Evolutionary conservation across 2,329 filamentous ascomycete genomes (phyloP).

Genomic region (Penicillium expansum): DNA sequence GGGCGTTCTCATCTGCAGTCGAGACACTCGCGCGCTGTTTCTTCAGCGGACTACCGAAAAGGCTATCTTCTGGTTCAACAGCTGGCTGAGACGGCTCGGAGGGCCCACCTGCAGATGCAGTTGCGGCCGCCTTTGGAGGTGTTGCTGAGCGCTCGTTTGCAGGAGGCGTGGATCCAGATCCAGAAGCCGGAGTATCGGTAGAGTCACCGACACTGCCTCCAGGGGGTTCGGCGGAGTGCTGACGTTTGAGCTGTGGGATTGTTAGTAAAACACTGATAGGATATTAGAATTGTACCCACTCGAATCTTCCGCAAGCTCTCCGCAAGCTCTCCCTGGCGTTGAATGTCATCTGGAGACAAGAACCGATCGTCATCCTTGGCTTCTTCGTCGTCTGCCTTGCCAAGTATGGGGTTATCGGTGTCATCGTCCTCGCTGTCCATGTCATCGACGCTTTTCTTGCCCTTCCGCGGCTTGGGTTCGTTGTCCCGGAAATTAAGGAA

Average conservation of each 20-base stretch:
- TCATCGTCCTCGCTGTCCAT: constrained; percentile 77
- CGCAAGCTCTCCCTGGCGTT: constrained; percentile 59
- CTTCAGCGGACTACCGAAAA: constrained; percentile 48
- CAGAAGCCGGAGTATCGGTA: constrained; percentile 39
- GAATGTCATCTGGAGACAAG: constrained; percentile 61
- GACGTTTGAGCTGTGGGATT: constrained; percentile 58
- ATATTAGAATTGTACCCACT: constrained; percentile 42
- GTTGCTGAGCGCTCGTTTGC: constrained; percentile 36
- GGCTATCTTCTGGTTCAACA: constrained; percentile 31
- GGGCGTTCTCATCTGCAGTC: constrained; percentile 40
- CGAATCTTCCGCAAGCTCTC: constrained; percentile 66
- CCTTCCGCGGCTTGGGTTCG: constrained; percentile 52
- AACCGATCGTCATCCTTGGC: constrained; percentile 47
- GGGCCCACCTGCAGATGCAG: constrained; percentile 10
- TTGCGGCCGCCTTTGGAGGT: constrained; percentile 30
- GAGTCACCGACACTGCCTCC: constrained; percentile 37
- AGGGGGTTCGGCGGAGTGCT: constrained; percentile 60
- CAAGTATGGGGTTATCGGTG: constrained; percentile 57
- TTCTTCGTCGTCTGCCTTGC: constrained; percentile 62
- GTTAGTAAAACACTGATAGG: constrained; percentile 9
- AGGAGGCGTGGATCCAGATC: constrained; percentile 37
- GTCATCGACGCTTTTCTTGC: constrained; percentile 61
- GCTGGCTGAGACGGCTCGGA: constrained; percentile 25
- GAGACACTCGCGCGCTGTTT: constrained; percentile 48
- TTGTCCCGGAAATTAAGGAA: constrained; percentile 84